Base-by-base conservation (phyloP, 192 early-diverging fungal species). In the Spinellus fusiger region DNA sequence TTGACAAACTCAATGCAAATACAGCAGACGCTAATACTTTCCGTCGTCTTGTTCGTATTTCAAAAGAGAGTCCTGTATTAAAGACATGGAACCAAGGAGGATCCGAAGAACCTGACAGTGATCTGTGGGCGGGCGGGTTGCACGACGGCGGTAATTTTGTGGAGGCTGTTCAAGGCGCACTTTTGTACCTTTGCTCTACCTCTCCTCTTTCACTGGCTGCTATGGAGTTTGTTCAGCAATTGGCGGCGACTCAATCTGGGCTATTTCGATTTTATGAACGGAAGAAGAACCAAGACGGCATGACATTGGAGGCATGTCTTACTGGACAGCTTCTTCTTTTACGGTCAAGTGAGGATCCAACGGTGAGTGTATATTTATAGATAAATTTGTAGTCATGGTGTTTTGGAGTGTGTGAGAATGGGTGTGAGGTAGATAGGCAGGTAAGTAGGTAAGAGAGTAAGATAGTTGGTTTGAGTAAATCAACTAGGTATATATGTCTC, bases 141-240 rank as follows among this genome's bases (percentile, higher is more conserved):
- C 38, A 58, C 9, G 66, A 73, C 46, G 71, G 61, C 1, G 62
- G 66, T 40, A 68, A 63, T 23, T 73, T 73, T 54, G 66, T 61
- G 9, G 66, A 73, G 13, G 27, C 56, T 4, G 32, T 73, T 8
- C 54, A 68, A 26, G 51, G 38, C 10, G 47, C 62, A n/a, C 12
- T 65, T 1, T 9, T 33, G 25, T 52, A 61, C 8, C 27, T 68
- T 1, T 15, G 61, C 9, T 15, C 23, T 31, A 25, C 38, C 4
- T 18, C 2, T 2, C 20, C 31, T 8, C 32, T 59, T 32, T 44
- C 31, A 25, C 31, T 52, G 26, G 56, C 49, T 1, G 34, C 49
- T 7, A 20, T 71, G 28, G 57, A 59, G 34, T 49, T 64, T 15
- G 38, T 55, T 26, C 63, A 59, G 28, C 69, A 71, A 46, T 44